These are phyloP conservation scores for Boletus rubescentipes DNA, from an alignment of 768 basidiomycete species.

Conservation along the genomic window DNA sequence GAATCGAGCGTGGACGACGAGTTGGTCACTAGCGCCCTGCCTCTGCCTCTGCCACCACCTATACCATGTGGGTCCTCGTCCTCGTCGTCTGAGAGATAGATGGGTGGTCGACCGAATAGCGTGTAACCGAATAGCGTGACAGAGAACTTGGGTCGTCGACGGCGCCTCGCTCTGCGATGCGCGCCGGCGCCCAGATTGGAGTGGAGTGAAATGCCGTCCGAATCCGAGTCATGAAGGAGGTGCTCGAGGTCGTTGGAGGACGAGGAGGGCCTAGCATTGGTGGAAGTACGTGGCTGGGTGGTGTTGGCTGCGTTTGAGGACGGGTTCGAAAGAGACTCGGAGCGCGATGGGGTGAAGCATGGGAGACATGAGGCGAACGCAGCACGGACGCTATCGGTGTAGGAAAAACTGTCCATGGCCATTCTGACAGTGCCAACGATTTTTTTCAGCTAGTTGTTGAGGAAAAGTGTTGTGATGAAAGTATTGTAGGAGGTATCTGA, in stretches of 20 bases:
- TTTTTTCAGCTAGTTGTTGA: not conserved
- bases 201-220: slow-evolving; percentile 65
- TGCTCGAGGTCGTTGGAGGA: slow-evolving; percentile 46
- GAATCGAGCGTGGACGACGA: slow-evolving; percentile 59
- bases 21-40: slow-evolving; percentile 22
- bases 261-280: slow-evolving; percentile 8
- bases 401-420: slow-evolving; percentile 52
- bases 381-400: slow-evolving; percentile 59
- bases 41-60: slow-evolving; percentile 2
- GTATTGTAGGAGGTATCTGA: not conserved
- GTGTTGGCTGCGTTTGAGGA: slow-evolving; percentile 3
- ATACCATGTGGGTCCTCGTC: slow-evolving; percentile 30
- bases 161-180: slow-evolving; percentile 34
- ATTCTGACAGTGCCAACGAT: not conserved
- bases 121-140: slow-evolving; percentile 67
- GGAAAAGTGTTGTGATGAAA: not conserved
- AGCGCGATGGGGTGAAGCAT: slow-evolving; percentile 48
- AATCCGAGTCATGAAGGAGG: slow-evolving; percentile 49
- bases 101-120: slow-evolving; percentile 62
- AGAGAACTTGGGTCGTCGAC: slow-evolving; percentile 33
- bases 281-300: slow-evolving; percentile 25
- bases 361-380: slow-evolving; percentile 59
- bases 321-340: slow-evolving; percentile 23
- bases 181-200: slow-evolving; percentile 49
- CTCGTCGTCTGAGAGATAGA: slow-evolving; percentile 61